These are phyloP conservation scores for Cadophora malorum DNA, from an alignment of 2,329 filamentous ascomycete species.

Conservation along the genomic window DNA sequence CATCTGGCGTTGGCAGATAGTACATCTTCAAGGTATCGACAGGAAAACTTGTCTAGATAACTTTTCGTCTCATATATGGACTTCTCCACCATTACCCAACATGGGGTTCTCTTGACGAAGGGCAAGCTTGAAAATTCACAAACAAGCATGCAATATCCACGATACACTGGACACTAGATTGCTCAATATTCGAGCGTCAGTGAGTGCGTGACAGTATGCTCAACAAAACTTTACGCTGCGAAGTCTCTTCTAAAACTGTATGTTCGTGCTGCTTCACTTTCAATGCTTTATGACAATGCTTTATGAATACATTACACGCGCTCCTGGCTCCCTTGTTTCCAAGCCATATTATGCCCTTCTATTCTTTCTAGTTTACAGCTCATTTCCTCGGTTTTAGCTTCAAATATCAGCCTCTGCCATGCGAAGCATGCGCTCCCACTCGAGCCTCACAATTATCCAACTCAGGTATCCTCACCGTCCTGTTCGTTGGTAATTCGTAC, in stretches of 20 bases:
- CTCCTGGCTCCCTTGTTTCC: not conserved
- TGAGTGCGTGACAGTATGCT: too few species aligned
- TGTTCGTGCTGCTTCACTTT: not conserved
- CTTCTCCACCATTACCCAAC: too few species aligned
- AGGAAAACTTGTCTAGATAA: too few species aligned
- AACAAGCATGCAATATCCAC: too few species aligned
- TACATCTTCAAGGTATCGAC: too few species aligned
- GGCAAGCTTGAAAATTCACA: too few species aligned
- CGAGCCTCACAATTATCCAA: not conserved
- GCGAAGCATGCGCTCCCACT: not conserved
- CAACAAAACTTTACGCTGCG: not conserved
- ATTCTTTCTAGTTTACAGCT: not conserved
- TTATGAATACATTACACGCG: not conserved
- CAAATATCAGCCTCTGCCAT: not conserved
- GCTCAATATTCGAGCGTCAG: too few species aligned
- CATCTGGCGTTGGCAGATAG: too few species aligned
- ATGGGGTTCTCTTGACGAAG: too few species aligned
- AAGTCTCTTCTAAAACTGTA: not conserved
- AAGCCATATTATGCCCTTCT: not conserved
- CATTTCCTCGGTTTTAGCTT: not conserved
- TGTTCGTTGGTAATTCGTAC: slow-evolving; percentile 1
- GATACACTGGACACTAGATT: too few species aligned
- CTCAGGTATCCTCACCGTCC: not conserved
- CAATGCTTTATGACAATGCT: not conserved
- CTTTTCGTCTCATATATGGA: too few species aligned